phyloP scores from a whole-genome alignment of 257 asterid species.

The Eucommia ulmoides region DNA sequence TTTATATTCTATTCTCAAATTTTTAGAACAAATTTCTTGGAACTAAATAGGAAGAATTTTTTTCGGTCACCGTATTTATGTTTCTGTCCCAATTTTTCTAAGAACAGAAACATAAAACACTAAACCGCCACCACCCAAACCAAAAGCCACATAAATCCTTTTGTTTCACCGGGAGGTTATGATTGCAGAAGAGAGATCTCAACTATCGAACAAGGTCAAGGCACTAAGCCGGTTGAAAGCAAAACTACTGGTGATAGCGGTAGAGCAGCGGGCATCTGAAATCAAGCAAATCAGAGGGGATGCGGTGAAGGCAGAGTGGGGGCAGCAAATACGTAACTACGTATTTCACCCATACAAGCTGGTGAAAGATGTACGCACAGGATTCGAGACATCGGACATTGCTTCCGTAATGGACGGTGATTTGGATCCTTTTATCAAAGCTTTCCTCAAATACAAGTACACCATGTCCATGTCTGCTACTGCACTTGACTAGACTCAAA shows the following conservation, averaged over 20 bases:
- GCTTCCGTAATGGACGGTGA: slow-evolving; percentile 94
- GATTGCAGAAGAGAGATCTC: slow-evolving; percentile 66
- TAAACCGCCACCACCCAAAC: too few relatives aligned
- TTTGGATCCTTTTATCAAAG: slow-evolving; percentile 74
- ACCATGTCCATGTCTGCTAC: too few relatives aligned
- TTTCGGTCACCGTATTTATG: too few relatives aligned
- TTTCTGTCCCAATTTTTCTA: too few relatives aligned
- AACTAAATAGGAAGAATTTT: too few relatives aligned
- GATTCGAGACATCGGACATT: slow-evolving; percentile 68
- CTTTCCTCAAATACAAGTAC: slow-evolving; percentile 77
- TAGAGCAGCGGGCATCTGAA: slow-evolving; percentile 91
- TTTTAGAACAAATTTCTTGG: too few relatives aligned
- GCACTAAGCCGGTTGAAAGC: slow-evolving; percentile 90
- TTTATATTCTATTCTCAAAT: too few relatives aligned
- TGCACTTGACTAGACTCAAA: too few relatives aligned
- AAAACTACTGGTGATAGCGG: slow-evolving; percentile 70
- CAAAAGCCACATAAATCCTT: too few relatives aligned
- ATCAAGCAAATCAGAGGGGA: slow-evolving; percentile 93
- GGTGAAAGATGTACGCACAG: slow-evolving; percentile 87
- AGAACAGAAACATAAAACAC: too few relatives aligned
- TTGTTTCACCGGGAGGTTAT: too few relatives aligned
- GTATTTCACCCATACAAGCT: slow-evolving; percentile 93
- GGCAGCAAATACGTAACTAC: slow-evolving; percentile 92
- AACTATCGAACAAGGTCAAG: slow-evolving; percentile 79
- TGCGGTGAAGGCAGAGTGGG: slow-evolving; percentile 94